These are phyloP conservation scores for Gyromitra esculenta DNA, from an alignment of 2,329 filamentous ascomycete species.

Conservation along the genomic window DNA sequence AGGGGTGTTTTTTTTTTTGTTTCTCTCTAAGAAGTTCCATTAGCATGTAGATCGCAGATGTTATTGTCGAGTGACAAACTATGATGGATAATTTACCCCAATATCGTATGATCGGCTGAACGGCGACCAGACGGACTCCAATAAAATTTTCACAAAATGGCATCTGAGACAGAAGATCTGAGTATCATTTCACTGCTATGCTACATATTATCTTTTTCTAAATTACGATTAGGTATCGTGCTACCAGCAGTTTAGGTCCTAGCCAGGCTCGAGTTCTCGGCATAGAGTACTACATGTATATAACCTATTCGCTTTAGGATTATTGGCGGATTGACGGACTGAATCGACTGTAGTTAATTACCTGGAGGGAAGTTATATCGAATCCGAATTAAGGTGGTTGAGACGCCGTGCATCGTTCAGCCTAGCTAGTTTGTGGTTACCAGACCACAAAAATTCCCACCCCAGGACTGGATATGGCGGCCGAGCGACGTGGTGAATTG, in stretches of 20 bases:
- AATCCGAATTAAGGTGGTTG: background rate
- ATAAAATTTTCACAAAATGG: background rate
- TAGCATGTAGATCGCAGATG: background rate
- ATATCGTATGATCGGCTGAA: background rate
- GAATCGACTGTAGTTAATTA: background rate
- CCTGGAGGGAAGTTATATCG: background rate
- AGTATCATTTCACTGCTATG: background rate
- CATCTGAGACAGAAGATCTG: background rate
- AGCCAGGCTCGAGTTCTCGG: no score
- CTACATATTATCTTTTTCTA: background rate
- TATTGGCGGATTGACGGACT: background rate
- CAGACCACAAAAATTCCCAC: background rate
- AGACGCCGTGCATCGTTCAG: background rate
- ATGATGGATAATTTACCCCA: background rate
- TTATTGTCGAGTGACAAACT: background rate
- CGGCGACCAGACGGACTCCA: background rate
- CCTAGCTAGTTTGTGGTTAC: background rate
- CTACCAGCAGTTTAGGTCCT: background rate
- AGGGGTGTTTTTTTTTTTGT: no score
- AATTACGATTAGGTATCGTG: background rate
- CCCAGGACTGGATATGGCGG: background rate
- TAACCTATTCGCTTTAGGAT: no score
- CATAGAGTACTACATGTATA: no score
- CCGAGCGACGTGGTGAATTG: background rate
- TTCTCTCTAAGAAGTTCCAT: background rate